Evolutionary conservation across 441 rosid genomes (phyloP), one percentile per base, ranked within the genome.

Genomic region (Erysimum cheiri): DNA sequence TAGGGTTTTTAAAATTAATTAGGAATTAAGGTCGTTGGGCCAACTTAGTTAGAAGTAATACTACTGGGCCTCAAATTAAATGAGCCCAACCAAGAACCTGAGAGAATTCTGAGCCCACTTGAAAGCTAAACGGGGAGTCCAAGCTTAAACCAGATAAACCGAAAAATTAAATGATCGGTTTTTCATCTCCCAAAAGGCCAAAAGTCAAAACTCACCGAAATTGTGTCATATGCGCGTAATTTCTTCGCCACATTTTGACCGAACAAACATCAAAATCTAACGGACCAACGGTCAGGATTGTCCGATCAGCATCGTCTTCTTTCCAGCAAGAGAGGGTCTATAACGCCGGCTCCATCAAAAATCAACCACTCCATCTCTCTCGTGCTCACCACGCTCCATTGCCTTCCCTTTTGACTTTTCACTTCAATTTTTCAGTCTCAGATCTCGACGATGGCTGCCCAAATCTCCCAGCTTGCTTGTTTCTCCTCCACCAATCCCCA

Each of bases 391-490:
- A 69, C 66, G 58, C 73, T 69, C 70, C 53, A 41, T 28, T 59
- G 13, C 47, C 8, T 14, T 32, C 8, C 33, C 47, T 0, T 22
- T 57, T 54, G 75, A 59, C 67, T 60, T 49, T 60, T 46, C 40
- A 26, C 69, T 69, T 69, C 56, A 24, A 0, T 5, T 47, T 47
- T 29, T 37, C 33, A 19, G 1, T 65, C 52, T 64, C 80, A 66
- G 76, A 76, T 76, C 62, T 53, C 65, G 53, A 39, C 63, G 17
- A 67, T 77, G 74, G 54, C 87, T 4, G 44, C 85, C 4, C 66
- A 82, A 46, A 67, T 80, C 68, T 84, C 90, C 33, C 97, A 91
- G 76, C 86, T 91, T 12, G 61, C 78, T 6, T 85, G 81, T 73
- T 85, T 78, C 82, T 79, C 89, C 44, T 79, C 93, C 40, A 75